Evolutionary conservation across 192 early-diverging fungal genomes (phyloP), one percentile per base, ranked within the genome.

Genomic region (Rhizophagus clarus): DNA sequence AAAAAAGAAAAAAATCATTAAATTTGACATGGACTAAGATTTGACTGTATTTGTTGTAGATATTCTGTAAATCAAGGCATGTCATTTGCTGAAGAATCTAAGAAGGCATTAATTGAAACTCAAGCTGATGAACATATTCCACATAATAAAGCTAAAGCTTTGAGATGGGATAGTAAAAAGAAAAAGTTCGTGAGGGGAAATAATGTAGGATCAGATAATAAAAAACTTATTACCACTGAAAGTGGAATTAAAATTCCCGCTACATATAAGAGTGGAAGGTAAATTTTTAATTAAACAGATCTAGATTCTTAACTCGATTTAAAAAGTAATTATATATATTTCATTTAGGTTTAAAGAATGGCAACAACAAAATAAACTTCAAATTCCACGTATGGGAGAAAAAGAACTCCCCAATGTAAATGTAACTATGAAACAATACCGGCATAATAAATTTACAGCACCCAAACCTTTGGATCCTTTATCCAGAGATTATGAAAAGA

Each of bases 131-230:
- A 98, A 71, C 89, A 90, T 71, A 85, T 88, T 42, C 88, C 87
- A 34, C 88, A 82, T 34, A 85, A 88, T 42, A 88, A 85, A 20
- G 82, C 88, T 73, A 96, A 93, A 79, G 85, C 84, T 8, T 76
- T 97, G 51, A 88, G 92, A 45, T 99, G 98, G 98, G 97, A 99
- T 83, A 88, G 90, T 70, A 95, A 92, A 81, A 98, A 98, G 88
- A 96, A 95, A 85, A 93, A 92, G 77, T 99, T 98, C 90, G 91
- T 96, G 47, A 84, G 87, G 40, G 91, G 96, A 28, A 79, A 83
- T 4, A 95, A 95, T 28, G 90, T 97, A 77, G 98, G 98, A 20
- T 81, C 93, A 1, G 97, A 99, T 81, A 99, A 99, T 86, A 96
- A 96, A 82, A 99, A 98, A 88, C 79, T 95, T 74, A 97, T 99